These are phyloP conservation scores for Aspergillus taichungensis DNA, from an alignment of 495 filamentous ascomycete genomes.

Conservation along the genomic window DNA sequence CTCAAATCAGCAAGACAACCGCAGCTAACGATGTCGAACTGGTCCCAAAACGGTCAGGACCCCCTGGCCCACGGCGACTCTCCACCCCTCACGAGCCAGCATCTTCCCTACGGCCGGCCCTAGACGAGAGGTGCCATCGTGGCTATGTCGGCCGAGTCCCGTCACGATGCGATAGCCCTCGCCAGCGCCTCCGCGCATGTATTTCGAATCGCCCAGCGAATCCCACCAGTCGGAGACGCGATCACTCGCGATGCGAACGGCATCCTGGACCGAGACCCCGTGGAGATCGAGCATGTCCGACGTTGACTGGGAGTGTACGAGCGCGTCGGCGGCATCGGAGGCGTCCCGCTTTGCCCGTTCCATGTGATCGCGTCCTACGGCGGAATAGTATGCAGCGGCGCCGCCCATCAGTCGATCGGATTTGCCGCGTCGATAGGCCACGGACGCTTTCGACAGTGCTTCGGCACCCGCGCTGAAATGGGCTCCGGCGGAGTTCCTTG, in stretches of 20 bases:
- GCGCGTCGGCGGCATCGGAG: constrained; percentile 47
- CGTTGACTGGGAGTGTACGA: constrained; percentile 53
- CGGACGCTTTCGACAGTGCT: constrained; percentile 51
- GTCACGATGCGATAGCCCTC: constrained; percentile 66
- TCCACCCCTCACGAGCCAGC: constrained; percentile 75
- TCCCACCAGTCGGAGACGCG: constrained; percentile 74
- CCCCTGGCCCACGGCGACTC: constrained; percentile 59
- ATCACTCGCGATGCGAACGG: constrained; percentile 60
- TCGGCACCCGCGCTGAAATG: constrained; percentile 32
- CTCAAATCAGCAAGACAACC: background rate
- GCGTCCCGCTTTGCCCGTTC: constrained; percentile 34
- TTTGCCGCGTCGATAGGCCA: constrained; percentile 52
- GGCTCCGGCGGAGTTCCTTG: constrained; percentile 21
- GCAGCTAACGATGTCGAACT: constrained; percentile 18
- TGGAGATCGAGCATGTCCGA: constrained; percentile 64
- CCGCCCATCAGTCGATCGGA: constrained; percentile 59
- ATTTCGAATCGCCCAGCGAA: constrained; percentile 49
- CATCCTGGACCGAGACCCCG: constrained; percentile 72
- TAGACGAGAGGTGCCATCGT: constrained; percentile 63
- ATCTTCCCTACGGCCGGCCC: constrained; percentile 74
- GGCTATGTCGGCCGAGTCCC: constrained; percentile 68
- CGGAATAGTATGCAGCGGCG: constrained; percentile 57
- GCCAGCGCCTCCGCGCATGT: constrained; percentile 33
- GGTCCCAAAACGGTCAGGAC: constrained; percentile 54
- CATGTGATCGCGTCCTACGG: constrained; percentile 46